Evolutionary conservation across 305 asterid species (phyloP).

Genomic region (Striga hermonthica): DNA sequence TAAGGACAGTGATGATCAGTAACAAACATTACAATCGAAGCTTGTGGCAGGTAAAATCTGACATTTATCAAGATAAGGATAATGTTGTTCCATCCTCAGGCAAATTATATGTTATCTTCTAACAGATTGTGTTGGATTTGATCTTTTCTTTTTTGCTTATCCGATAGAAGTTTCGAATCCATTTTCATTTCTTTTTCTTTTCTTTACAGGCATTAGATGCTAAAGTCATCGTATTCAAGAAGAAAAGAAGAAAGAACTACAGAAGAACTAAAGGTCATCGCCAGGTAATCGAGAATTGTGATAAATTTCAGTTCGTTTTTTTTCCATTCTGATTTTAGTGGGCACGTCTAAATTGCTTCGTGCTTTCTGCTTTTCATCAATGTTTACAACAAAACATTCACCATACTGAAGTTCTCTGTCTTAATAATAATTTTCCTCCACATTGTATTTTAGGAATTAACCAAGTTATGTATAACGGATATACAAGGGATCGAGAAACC

Average conservation of each 20-base stretch:
- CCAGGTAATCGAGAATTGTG: constrained; percentile 53
- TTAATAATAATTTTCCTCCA: not conserved
- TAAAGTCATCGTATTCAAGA: constrained; percentile 92
- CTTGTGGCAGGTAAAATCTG: constrained; percentile 14
- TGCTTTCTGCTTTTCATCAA: not conserved
- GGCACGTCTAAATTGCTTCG: no score
- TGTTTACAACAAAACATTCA: constrained; percentile 9
- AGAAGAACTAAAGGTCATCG: constrained; percentile 90
- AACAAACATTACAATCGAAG: constrained; percentile 6
- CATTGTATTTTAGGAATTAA: constrained; percentile 44
- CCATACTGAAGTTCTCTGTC: not conserved
- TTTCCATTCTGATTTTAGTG: not conserved
- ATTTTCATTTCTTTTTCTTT: constrained; percentile 5
- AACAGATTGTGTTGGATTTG: not conserved
- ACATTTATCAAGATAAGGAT: constrained; percentile 17
- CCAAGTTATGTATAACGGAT: constrained; percentile 51
- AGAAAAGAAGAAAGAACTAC: constrained; percentile 95
- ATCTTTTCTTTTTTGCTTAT: not conserved
- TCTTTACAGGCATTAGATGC: constrained; percentile 82
- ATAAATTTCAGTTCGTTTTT: constrained; percentile 18
- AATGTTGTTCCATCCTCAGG: constrained; percentile 10
- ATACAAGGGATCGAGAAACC: constrained; percentile 49
- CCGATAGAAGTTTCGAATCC: not conserved
- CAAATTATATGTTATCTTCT: constrained; percentile 11
- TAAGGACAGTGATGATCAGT: not conserved